phyloP scores from a whole-genome alignment of 306 rosid genomes.

The Cucumis cinereus region DNA sequence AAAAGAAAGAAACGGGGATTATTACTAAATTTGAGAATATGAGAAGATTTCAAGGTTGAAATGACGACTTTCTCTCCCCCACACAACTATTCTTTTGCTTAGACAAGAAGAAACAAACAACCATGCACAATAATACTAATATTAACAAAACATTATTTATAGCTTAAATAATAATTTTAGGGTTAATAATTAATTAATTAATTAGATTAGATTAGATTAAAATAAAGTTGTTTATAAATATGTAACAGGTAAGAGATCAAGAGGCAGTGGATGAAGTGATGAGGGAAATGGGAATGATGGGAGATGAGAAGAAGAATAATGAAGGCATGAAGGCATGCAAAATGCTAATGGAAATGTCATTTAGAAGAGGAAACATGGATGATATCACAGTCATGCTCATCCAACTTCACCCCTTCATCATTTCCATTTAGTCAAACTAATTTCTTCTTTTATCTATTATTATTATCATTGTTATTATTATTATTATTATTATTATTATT shows the following conservation, averaged over 20 bases:
- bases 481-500: too few species aligned
- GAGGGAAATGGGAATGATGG: constrained; percentile 1
- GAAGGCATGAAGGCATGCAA: constrained; percentile 8
- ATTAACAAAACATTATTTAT: too few species aligned
- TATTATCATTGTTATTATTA: too few species aligned
- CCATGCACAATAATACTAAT: neutral
- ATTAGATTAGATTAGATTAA: too few species aligned
- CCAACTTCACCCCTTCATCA: constrained; percentile 13
- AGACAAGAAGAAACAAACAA: neutral
- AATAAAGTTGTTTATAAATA: too few species aligned
- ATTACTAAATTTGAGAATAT: too few species aligned
- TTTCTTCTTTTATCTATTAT: too few species aligned
- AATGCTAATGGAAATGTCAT: constrained; percentile 22
- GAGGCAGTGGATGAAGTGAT: constrained; percentile 28
- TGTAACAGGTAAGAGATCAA: constrained; percentile 18
- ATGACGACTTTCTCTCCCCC: neutral
- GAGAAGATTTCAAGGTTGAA: neutral
- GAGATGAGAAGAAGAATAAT: neutral
- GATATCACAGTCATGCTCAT: constrained; percentile 33
- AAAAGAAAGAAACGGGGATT: neutral
- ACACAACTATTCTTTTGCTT: neutral
- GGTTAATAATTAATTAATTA: too few species aligned
- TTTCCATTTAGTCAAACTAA: neutral
- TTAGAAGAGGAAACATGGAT: constrained; percentile 21
- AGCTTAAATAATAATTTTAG: too few species aligned